phyloP scores from a whole-genome alignment of 768 basidiomycete species.

The Auricularia sp. region DNA sequence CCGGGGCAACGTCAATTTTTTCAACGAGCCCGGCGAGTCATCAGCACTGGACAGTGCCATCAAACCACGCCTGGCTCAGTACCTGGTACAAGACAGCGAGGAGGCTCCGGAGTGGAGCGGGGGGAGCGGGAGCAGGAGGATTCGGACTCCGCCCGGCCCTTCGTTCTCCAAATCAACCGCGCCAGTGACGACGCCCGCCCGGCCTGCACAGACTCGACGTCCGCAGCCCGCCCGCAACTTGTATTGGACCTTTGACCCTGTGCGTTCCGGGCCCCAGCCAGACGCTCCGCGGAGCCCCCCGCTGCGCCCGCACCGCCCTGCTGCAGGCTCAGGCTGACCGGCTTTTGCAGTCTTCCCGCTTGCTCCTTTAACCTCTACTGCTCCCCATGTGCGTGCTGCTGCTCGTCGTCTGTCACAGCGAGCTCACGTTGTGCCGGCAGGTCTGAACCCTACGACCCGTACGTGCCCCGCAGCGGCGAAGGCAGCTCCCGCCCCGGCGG shows the following conservation, averaged over 20 bases:
- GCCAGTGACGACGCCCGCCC: too few relatives aligned
- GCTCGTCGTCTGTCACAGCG: background rate
- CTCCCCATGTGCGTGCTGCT: background rate
- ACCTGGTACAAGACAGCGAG: too few relatives aligned
- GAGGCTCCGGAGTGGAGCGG: too few relatives aligned
- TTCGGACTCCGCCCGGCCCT: too few relatives aligned
- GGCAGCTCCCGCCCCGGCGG: constrained; percentile 34
- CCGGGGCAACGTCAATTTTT: too few relatives aligned
- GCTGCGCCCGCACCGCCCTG: background rate
- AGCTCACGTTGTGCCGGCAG: constrained; percentile 29
- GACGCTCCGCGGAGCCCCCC: background rate
- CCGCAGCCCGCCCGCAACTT: background rate
- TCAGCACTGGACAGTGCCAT: too few relatives aligned
- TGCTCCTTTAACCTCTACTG: background rate
- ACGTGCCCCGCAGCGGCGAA: constrained; percentile 78
- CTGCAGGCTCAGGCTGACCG: constrained; percentile 1
- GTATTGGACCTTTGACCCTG: background rate
- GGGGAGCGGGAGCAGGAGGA: too few relatives aligned
- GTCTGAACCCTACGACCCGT: constrained; percentile 99
- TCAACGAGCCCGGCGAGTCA: too few relatives aligned
- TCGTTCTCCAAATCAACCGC: too few relatives aligned
- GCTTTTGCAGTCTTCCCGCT: too few relatives aligned
- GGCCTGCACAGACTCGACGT: background rate
- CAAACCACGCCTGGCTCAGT: too few relatives aligned
- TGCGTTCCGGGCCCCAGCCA: background rate